Conservation (phyloP, 208 protist genomes). For the Acanthamoeba castellanii region DNA sequence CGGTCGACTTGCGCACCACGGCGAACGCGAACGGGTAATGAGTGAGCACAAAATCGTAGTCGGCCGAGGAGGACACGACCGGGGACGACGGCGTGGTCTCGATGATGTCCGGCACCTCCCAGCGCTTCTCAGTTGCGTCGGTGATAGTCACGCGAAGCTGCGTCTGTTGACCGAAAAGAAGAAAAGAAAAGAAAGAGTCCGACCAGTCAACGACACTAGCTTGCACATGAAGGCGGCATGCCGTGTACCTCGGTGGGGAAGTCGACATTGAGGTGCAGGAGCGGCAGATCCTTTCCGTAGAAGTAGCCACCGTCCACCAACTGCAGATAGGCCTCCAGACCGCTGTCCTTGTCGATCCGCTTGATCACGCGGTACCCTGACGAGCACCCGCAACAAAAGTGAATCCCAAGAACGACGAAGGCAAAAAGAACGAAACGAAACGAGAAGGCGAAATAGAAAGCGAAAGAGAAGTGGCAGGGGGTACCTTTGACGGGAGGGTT, state of each 20-base stretch:
- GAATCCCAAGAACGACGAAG: background rate
- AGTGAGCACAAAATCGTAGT: slow-evolving; percentile 35
- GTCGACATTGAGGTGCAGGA: slow-evolving; percentile 75
- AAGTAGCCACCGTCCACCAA: slow-evolving; percentile 29
- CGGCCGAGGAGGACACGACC: background rate
- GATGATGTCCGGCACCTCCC: slow-evolving; percentile 78
- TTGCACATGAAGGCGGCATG: background rate
- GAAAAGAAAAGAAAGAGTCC: background rate
- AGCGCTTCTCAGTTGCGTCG: slow-evolving; percentile 77
- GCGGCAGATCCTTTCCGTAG: slow-evolving; percentile 81
- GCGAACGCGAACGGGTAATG: slow-evolving; percentile 51
- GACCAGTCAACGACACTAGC: background rate
- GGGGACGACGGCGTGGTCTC: background rate
- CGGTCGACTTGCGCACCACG: slow-evolving; percentile 39
- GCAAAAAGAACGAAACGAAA: background rate
- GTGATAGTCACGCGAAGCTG: slow-evolving; percentile 79
- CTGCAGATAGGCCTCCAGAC: slow-evolving; percentile 41
- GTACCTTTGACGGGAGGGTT: slow-evolving; percentile 53
- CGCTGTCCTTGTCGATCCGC: background rate
- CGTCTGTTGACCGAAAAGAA: background rate
- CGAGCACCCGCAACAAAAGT: background rate
- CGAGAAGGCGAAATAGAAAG: slow-evolving; percentile 4
- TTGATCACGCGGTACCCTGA: slow-evolving; percentile 25
- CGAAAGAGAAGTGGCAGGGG: background rate
- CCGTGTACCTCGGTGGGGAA: slow-evolving; percentile 64